Conservation (phyloP, 176 grass and related monocot species). For the Musa acuminata region DNA sequence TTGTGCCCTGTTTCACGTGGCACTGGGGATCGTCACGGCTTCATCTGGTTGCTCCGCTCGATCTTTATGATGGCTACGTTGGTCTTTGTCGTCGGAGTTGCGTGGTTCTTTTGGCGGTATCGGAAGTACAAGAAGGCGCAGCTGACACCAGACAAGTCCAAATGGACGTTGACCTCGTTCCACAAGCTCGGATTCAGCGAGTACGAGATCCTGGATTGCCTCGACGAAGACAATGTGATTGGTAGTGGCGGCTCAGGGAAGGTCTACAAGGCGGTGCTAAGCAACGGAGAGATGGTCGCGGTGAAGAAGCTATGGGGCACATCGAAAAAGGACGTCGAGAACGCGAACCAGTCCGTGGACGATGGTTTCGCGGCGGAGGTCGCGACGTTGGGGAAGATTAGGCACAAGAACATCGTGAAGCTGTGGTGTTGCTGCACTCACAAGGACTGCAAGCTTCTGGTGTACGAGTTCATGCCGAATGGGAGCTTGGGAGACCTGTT, state of each 20-base stretch:
- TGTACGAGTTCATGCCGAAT: conserved; percentile 86
- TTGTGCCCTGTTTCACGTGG: conserved; percentile 27
- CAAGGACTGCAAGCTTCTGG: conserved; percentile 61
- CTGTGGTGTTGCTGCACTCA: conserved; percentile 74
- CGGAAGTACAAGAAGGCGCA: conserved; percentile 37
- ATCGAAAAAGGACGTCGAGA: conserved; percentile 12
- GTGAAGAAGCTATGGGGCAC: conserved; percentile 69
- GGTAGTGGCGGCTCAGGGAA: conserved; percentile 75
- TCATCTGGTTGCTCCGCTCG: conserved; percentile 57
- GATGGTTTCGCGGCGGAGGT: conserved; percentile 79
- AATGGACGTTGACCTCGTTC: conserved; percentile 87
- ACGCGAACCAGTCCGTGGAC: conserved; percentile 4
- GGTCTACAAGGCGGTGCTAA: conserved; percentile 76
- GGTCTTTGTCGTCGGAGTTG: conserved; percentile 36
- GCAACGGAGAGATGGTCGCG: conserved; percentile 59
- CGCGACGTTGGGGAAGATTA: conserved; percentile 73
- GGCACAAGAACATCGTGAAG: conserved; percentile 96
- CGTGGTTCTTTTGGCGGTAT: conserved; percentile 68
- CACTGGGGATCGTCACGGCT: not conserved
- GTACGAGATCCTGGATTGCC: conserved; percentile 71
- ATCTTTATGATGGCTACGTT: conserved; percentile 49
- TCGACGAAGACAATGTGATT: conserved; percentile 75
- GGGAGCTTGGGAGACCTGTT: conserved; percentile 64
- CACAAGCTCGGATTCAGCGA: conserved; percentile 85
- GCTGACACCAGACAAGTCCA: conserved; percentile 29